These are phyloP conservation scores for Leccinum sublutescens DNA, from an alignment of 768 basidiomycete species.

Conservation along the genomic window DNA sequence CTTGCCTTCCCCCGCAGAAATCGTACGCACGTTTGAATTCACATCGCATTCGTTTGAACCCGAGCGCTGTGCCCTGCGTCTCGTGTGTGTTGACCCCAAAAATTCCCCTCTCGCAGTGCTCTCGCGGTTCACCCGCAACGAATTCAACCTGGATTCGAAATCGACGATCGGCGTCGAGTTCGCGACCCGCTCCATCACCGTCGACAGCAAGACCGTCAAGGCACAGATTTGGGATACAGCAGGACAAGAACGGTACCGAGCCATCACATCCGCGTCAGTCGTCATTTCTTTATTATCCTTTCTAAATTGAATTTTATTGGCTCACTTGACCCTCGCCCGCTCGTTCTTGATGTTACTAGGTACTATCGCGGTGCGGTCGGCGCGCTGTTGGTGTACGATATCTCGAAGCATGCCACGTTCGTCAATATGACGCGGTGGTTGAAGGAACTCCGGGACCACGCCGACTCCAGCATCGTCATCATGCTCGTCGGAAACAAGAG, in stretches of 20 bases:
- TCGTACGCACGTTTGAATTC: conserved; percentile 25
- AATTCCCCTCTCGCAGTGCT: conserved; percentile 62
- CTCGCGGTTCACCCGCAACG: conserved; percentile 98
- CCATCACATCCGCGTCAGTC: conserved; percentile 91
- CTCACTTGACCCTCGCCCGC: conserved; percentile 1
- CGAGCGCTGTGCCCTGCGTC: neutral
- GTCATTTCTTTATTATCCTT: neutral
- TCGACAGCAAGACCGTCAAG: conserved; percentile 97
- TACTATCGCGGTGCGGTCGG: conserved; percentile 98
- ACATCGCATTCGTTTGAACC: neutral
- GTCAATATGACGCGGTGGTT: conserved; percentile 94
- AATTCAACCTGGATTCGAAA: conserved; percentile 99
- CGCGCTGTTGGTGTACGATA: conserved; percentile 91
- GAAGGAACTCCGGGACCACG: conserved; percentile 95
- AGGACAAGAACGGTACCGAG: conserved; percentile 96
- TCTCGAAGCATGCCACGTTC: conserved; percentile 92
- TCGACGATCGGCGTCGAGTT: conserved; percentile 99
- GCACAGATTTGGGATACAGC: conserved; percentile 99
- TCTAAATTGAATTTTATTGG: neutral
- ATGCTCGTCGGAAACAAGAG: conserved; percentile 99
- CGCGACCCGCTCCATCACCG: conserved; percentile 90
- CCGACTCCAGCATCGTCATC: conserved; percentile 89
- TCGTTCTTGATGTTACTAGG: conserved; percentile 36
- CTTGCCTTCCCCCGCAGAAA: conserved; percentile 27
- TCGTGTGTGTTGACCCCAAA: conserved; percentile 2